Conservation (phyloP, 2,329 filamentous ascomycete genomes). For the Trichoderma sp. region DNA sequence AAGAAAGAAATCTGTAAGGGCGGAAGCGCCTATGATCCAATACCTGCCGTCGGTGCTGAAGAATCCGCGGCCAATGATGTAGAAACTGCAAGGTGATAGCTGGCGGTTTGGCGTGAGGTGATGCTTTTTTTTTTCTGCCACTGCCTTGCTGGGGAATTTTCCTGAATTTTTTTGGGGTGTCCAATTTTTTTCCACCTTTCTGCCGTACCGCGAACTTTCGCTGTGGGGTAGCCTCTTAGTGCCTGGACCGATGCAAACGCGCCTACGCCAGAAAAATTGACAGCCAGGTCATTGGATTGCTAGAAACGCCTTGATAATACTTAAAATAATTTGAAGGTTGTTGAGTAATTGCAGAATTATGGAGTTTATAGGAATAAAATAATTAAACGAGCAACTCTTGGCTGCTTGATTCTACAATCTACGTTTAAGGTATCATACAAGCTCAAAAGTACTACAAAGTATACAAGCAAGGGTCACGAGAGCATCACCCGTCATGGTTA, state of each 20-base stretch:
- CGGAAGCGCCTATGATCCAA: neutral
- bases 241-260: neutral
- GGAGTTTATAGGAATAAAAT: neutral
- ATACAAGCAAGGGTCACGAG: neutral
- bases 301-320: neutral
- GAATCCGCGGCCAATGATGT: neutral
- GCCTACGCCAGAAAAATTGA: neutral
- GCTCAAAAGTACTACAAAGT: neutral
- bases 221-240: constrained; percentile 19
- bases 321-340: neutral
- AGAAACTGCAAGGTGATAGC: constrained; percentile 7
- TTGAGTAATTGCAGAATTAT: neutral
- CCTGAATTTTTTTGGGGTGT: constrained; percentile 21
- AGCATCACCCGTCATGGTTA: neutral
- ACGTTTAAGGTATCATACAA: neutral
- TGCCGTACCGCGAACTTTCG: constrained; percentile 11
- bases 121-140: constrained; percentile 20
- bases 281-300: neutral
- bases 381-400: neutral
- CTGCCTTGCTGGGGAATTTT: constrained; percentile 13
- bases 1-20: neutral
- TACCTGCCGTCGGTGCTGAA: neutral
- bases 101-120: constrained; percentile 9
- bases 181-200: constrained; percentile 20
- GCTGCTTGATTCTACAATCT: neutral